Evolutionary conservation across 306 rosid species (phyloP), one percentile per base, ranked within the genome.

Genomic region (Prunus campanulata): DNA sequence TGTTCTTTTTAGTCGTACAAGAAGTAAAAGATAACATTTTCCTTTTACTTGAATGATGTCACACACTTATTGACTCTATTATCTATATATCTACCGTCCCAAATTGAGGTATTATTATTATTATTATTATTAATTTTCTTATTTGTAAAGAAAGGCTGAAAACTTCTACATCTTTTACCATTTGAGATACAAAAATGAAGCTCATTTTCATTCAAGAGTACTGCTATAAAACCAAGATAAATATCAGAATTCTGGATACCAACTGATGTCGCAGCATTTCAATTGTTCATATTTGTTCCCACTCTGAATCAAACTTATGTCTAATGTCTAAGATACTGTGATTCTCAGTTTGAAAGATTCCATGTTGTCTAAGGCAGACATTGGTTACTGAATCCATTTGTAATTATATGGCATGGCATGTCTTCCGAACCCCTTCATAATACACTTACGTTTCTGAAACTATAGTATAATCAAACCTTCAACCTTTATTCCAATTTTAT

Each of bases 401-500:
- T 6, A 5, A 8, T 71, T 22, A 16, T 56, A 56, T 20, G 29
- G 29, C 51, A 27, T 51, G 25, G 9, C 3, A 50, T 35, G 44
- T 16, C 25, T 16, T 70, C 48, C 47, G 15, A 56, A 57, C n/a
- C 22, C 47, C 12, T 9, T 11, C 2, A 7, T 62, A 18, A 29
- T 62, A 62, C 16, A 19, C 48, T 64, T 9, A 2, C 15, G 42
- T 51, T 13, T 51, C 10, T 15, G 44, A 29, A 29, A 18, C 9
- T 55, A 11, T 10, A 39, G 44, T 39, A 39, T 39, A 39, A 66
- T 44, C 19, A 13, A 54, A 63, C 11, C 56, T 72, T 71, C 67
- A 72, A 75, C 48, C 35, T 77, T 70, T 56, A 19, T 79, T 46
- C 68, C 64, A 57, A 72, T 57, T 5, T 61, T 61, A 46, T 29